phyloP scores from a whole-genome alignment of 2,329 filamentous ascomycete species.

The Paecilomyces sp. region DNA sequence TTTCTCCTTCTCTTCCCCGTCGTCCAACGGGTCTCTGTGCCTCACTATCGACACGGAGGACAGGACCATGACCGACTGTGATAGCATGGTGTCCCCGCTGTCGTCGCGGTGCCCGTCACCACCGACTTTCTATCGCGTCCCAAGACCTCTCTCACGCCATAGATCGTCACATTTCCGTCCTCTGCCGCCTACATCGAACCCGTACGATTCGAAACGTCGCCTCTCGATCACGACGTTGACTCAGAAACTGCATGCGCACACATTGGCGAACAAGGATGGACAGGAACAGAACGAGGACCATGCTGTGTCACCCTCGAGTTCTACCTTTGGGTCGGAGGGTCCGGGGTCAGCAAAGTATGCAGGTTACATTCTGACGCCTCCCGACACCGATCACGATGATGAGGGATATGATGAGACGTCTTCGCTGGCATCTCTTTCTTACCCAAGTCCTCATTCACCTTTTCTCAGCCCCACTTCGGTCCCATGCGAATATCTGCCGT shows the following conservation, averaged over 20 bases:
- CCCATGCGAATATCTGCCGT: slow-evolving; percentile 12
- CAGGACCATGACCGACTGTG: slow-evolving; percentile 27
- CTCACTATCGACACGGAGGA: slow-evolving; percentile 24
- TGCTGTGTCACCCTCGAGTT: slow-evolving; percentile 8
- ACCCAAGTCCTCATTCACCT: slow-evolving; percentile 15
- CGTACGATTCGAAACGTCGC: slow-evolving; percentile 26
- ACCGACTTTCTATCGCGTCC: slow-evolving; percentile 21
- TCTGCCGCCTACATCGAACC: slow-evolving; percentile 37
- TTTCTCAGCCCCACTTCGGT: slow-evolving; percentile 22
- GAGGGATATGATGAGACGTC: slow-evolving; percentile 41
- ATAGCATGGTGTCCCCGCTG: slow-evolving; percentile 33
- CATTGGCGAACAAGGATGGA: slow-evolving; percentile 19
- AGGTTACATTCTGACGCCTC: slow-evolving; percentile 28
- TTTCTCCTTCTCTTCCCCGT: slow-evolving; percentile 34
- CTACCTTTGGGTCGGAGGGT: slow-evolving; percentile 1
- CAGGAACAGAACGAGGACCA: slow-evolving; percentile 10
- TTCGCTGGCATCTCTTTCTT: slow-evolving; percentile 57
- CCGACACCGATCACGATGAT: slow-evolving; percentile 33
- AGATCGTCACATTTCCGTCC: slow-evolving; percentile 27
- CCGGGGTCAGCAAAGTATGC: slow-evolving; percentile 6
- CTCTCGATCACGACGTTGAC: slow-evolving; percentile 35
- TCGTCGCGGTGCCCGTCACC: slow-evolving; percentile 38
- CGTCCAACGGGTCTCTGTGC: slow-evolving; percentile 20
- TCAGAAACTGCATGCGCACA: slow-evolving; percentile 34
- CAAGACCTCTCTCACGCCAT: slow-evolving; percentile 20